Percentiles rank a stretch among this genome's conserved stretches.
Evolutionary conservation across 2,329 filamentous ascomycete genomes (phyloP).

Genomic region (Pseudogymnoascus sp.): DNA sequence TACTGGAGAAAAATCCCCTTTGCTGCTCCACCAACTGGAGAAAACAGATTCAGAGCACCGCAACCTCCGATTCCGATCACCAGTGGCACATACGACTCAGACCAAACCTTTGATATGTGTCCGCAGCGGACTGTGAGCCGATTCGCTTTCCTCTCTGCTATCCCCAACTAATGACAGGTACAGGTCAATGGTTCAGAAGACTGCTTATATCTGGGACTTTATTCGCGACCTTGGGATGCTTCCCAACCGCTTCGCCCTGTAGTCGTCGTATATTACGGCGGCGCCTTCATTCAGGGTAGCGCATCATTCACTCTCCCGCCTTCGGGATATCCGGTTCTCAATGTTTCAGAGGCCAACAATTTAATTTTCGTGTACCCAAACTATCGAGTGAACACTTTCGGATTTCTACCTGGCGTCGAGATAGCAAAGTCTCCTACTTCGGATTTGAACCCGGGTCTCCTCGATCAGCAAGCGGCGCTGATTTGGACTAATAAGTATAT

Average conservation of each 20-base stretch:
- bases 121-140: slow-evolving; percentile 44
- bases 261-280: slow-evolving; percentile 54
- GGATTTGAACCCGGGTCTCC: slow-evolving; percentile 53
- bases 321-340: slow-evolving; percentile 49
- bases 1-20: slow-evolving; percentile 57
- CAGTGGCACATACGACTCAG: slow-evolving; percentile 47
- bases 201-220: slow-evolving; percentile 54
- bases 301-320: slow-evolving; percentile 50
- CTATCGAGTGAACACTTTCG: slow-evolving; percentile 60
- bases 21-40: slow-evolving; percentile 48
- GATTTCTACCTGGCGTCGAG: slow-evolving; percentile 55
- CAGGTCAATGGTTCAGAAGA: slow-evolving; percentile 49
- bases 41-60: slow-evolving; percentile 53
- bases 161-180: background rate
- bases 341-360: slow-evolving; percentile 40
- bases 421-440: slow-evolving; percentile 46
- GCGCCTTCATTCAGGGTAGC: slow-evolving; percentile 52
- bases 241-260: slow-evolving; percentile 45
- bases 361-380: slow-evolving; percentile 54
- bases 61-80: slow-evolving; percentile 45
- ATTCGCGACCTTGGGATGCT: slow-evolving; percentile 47
- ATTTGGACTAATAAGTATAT: slow-evolving; percentile 55
- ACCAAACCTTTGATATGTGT: slow-evolving; percentile 50
- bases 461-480: slow-evolving; percentile 52
- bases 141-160: background rate